Evolutionary conservation across 2,329 filamentous ascomycete species (phyloP).

Genomic region (Botrytis medusae): DNA sequence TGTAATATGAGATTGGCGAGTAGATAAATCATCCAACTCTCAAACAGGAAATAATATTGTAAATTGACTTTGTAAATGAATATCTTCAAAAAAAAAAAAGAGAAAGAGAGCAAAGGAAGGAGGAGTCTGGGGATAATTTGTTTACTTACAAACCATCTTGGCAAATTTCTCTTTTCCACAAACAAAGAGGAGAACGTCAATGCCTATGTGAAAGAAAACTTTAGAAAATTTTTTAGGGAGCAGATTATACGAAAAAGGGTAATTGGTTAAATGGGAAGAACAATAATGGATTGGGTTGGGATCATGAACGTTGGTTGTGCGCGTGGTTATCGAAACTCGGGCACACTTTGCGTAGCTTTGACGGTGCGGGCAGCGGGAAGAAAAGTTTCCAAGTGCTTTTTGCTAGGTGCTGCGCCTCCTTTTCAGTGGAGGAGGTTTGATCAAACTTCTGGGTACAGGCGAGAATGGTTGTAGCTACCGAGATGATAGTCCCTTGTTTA

Average conservation of each 20-base stretch:
- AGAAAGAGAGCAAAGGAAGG: conserved; percentile 28
- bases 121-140: conserved; percentile 9
- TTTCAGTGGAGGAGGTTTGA: conserved; percentile 13
- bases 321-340: conserved; percentile 5
- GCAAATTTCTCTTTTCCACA: conserved; percentile 2
- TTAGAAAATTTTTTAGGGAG: neutral
- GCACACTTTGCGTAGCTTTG: neutral
- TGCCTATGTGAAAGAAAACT: neutral
- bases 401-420: conserved; percentile 17
- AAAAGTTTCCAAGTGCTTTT: neutral
- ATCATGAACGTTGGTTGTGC: conserved; percentile 12
- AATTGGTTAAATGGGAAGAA: neutral
- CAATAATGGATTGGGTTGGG: neutral
- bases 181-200: neutral
- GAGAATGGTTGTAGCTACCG: neutral
- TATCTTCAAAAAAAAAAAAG: neutral
- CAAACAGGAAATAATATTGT: neutral
- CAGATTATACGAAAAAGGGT: conserved; percentile 1
- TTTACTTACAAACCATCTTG: conserved; percentile 32
- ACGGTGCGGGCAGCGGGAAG: neutral
- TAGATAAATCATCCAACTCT: neutral
- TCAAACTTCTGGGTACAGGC: conserved; percentile 1
- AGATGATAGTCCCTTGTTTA: neutral
- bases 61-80: neutral
- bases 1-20: neutral